phyloP scores from a whole-genome alignment of 208 protist genomes.

The Endotrypanum monterogeii region DNA sequence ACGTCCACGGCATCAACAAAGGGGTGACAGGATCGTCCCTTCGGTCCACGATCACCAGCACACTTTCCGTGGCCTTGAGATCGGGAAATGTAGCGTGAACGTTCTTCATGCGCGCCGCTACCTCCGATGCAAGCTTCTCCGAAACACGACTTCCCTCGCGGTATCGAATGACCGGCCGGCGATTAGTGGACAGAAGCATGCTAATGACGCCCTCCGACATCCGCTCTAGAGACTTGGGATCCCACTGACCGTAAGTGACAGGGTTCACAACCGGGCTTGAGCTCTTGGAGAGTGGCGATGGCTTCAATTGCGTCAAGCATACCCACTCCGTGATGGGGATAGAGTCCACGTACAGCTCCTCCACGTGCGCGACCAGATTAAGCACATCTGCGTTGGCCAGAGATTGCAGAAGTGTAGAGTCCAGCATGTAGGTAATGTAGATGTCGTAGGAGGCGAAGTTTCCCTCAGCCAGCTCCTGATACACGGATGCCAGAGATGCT shows the following conservation, averaged over 20 bases:
- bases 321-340: slow-evolving; percentile 89
- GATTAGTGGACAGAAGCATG: slow-evolving; percentile 87
- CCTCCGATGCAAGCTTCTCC: slow-evolving; percentile 76
- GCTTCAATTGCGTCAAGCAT: slow-evolving; percentile 70
- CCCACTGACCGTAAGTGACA: slow-evolving; percentile 78
- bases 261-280: slow-evolving; percentile 62
- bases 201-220: slow-evolving; percentile 82
- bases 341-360: slow-evolving; percentile 96
- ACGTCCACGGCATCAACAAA: slow-evolving; percentile 98
- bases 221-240: slow-evolving; percentile 56
- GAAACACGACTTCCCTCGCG: slow-evolving; percentile 58
- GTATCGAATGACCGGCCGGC: slow-evolving; percentile 84
- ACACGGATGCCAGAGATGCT: slow-evolving; percentile 84
- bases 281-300: slow-evolving; percentile 38
- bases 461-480: slow-evolving; percentile 92
- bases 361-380: slow-evolving; percentile 90
- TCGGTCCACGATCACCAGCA: slow-evolving; percentile 86
- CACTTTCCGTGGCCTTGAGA: slow-evolving; percentile 77
- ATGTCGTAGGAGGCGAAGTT: slow-evolving; percentile 84
- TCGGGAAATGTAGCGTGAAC: slow-evolving; percentile 89
- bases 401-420: slow-evolving; percentile 76
- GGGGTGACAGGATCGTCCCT: slow-evolving; percentile 97
- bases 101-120: slow-evolving; percentile 76
- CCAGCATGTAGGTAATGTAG: slow-evolving; percentile 94
- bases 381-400: slow-evolving; percentile 96